A percentile compares a stretch with the other conserved stretches of the same genome.
These are phyloP conservation scores for Rhodotorula toruloides DNA, from an alignment of 768 basidiomycete species.

Conservation along the genomic window DNA sequence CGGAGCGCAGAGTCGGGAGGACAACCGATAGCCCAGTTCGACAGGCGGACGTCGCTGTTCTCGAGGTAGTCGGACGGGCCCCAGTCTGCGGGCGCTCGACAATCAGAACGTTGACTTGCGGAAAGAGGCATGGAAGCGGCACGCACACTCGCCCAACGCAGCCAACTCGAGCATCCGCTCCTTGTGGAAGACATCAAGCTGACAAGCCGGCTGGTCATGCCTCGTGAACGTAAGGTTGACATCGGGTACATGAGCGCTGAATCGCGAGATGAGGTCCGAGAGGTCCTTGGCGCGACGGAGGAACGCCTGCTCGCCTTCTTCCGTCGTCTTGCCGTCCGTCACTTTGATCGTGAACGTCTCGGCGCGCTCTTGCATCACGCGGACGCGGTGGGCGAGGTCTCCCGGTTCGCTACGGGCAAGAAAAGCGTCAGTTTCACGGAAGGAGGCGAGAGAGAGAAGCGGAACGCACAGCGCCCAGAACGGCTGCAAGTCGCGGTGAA, in stretches of 20 bases:
- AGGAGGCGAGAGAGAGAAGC: background rate
- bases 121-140: background rate
- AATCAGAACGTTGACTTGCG: background rate
- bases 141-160: constrained; percentile 40
- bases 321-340: constrained; percentile 26
- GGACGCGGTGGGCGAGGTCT: constrained; percentile 39
- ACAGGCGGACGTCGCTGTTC: constrained; percentile 26
- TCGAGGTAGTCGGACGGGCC: constrained; percentile 38
- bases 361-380: constrained; percentile 41
- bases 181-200: constrained; percentile 40
- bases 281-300: constrained; percentile 41
- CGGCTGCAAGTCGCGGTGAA: constrained; percentile 63
- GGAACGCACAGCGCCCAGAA: constrained; percentile 70
- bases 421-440: background rate
- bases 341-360: constrained; percentile 43
- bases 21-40: constrained; percentile 44
- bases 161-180: constrained; percentile 41
- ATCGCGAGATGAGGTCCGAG: constrained; percentile 37
- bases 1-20: constrained; percentile 42
- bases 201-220: constrained; percentile 42
- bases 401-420: constrained; percentile 30
- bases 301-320: constrained; percentile 36
- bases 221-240: constrained; percentile 43
- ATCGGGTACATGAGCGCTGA: constrained; percentile 35
- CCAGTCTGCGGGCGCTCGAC: constrained; percentile 24